These are phyloP conservation scores for Perkinsela sp. DNA, from an alignment of 208 protist species.

Conservation along the genomic window DNA sequence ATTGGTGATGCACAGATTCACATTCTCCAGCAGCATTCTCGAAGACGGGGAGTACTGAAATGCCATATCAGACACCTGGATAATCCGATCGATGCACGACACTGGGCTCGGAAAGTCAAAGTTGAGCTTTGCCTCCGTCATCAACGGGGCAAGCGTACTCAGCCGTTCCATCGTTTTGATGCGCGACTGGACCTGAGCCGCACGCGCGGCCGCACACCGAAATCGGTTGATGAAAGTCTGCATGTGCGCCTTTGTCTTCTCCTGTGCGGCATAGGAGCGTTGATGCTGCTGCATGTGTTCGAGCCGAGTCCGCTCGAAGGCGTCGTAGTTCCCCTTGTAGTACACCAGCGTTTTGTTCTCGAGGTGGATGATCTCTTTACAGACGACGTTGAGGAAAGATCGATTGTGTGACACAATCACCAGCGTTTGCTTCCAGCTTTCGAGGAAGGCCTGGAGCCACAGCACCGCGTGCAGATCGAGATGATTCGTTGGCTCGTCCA, in stretches of 20 bases:
- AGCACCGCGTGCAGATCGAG: constrained; percentile 84
- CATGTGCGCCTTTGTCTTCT: constrained; percentile 59
- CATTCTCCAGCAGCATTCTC: constrained; percentile 44
- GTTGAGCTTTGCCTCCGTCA: constrained; percentile 52
- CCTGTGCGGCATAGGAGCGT: constrained; percentile 54
- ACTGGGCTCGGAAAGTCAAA: constrained; percentile 69
- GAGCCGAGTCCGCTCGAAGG: constrained; percentile 58
- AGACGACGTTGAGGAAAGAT: constrained; percentile 81
- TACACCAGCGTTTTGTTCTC: constrained; percentile 40
- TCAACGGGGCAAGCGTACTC: constrained; percentile 43
- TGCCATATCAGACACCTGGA: constrained; percentile 59
- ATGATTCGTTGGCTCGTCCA: constrained; percentile 92
- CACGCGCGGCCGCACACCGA: constrained; percentile 53
- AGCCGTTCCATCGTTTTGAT: constrained; percentile 74
- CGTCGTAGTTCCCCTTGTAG: constrained; percentile 76
- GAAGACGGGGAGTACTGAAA: constrained; percentile 61
- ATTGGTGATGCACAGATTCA: constrained; percentile 64
- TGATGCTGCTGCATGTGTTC: constrained; percentile 55
- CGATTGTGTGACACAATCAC: constrained; percentile 89
- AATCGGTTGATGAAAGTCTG: constrained; percentile 77
- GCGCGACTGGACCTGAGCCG: constrained; percentile 70
- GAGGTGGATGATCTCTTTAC: constrained; percentile 71
- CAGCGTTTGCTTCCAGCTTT: constrained; percentile 71
- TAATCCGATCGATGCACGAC: constrained; percentile 24
- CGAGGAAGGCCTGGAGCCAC: constrained; percentile 87